These are phyloP conservation scores for Teratosphaeriaceae sp. DNA, from an alignment of 2,329 filamentous ascomycete genomes.

Conservation along the genomic window DNA sequence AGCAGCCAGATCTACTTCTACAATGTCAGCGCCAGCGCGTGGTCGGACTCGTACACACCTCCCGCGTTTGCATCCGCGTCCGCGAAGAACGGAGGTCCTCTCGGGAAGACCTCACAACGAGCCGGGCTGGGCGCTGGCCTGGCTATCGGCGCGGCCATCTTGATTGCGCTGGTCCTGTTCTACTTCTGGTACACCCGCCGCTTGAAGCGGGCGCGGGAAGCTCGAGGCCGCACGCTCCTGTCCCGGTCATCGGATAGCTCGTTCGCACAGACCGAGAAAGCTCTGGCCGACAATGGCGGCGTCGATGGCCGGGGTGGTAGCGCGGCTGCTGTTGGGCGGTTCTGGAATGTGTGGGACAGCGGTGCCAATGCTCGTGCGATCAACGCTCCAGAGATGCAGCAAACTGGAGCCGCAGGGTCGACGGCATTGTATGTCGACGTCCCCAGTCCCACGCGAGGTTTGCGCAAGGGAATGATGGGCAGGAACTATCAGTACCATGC, in stretches of 20 bases:
- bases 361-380: background rate
- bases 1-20: slow-evolving; percentile 50
- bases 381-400: slow-evolving; percentile 21
- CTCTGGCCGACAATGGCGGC: slow-evolving; percentile 31
- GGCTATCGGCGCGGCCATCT: slow-evolving; percentile 36
- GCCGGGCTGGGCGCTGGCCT: slow-evolving; percentile 41
- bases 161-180: slow-evolving; percentile 36
- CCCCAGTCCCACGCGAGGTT: slow-evolving; percentile 42
- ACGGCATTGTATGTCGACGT: slow-evolving; percentile 43
- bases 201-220: slow-evolving; percentile 33
- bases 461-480: slow-evolving; percentile 35
- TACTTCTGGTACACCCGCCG: slow-evolving; percentile 43
- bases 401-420: slow-evolving; percentile 31
- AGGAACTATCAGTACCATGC: slow-evolving; percentile 32
- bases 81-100: slow-evolving; percentile 21
- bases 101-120: slow-evolving; percentile 40
- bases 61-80: slow-evolving; percentile 11
- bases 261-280: slow-evolving; percentile 45
- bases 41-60: slow-evolving; percentile 52
- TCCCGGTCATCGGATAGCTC: slow-evolving; percentile 24
- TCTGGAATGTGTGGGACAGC: slow-evolving; percentile 12
- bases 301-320: slow-evolving; percentile 34
- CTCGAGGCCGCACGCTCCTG: slow-evolving; percentile 50
- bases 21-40: slow-evolving; percentile 55
- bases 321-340: slow-evolving; percentile 26